Conservation (phyloP, 345 rosid species). For the Abelmoschus esculentus region DNA sequence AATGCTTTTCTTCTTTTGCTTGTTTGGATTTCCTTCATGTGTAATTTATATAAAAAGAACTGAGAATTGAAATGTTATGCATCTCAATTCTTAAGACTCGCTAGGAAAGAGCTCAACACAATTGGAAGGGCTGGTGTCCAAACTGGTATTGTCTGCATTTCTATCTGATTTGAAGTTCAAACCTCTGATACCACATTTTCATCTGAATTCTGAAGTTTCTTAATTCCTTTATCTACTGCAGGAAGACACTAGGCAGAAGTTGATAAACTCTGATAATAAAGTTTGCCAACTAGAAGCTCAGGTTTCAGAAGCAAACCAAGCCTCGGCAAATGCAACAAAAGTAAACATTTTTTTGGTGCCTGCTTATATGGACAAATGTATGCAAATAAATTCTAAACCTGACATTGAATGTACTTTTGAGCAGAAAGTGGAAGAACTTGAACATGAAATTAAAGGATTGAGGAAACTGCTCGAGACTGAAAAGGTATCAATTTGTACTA, state of each 20-base stretch:
- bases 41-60: slow-evolving; percentile 3
- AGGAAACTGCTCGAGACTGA: slow-evolving; percentile 71
- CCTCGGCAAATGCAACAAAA: slow-evolving; percentile 54
- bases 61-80: slow-evolving; percentile 15
- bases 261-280: slow-evolving; percentile 74
- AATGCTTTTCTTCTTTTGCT: neutral
- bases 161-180: neutral
- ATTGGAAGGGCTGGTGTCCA: slow-evolving; percentile 67
- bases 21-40: slow-evolving; percentile 10
- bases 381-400: slow-evolving; percentile 5
- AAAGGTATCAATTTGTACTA: slow-evolving; percentile 53
- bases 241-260: slow-evolving; percentile 87
- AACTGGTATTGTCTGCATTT: slow-evolving; percentile 46
- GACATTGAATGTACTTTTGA: slow-evolving; percentile 19
- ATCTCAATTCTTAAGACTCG: slow-evolving; percentile 41
- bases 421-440: slow-evolving; percentile 81
- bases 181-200: neutral
- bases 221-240: slow-evolving; percentile 21
- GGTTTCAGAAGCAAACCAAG: slow-evolving; percentile 58
- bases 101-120: slow-evolving; percentile 70
- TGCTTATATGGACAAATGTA: neutral
- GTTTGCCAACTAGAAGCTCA: slow-evolving; percentile 86
- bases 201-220: neutral
- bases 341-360: slow-evolving; percentile 27
- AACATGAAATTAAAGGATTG: slow-evolving; percentile 43